A percentile compares a stretch with the other conserved stretches of the same genome.
These are phyloP conservation scores for Trametes cinnabarina DNA, from an alignment of 768 basidiomycete species.

Conservation along the genomic window DNA sequence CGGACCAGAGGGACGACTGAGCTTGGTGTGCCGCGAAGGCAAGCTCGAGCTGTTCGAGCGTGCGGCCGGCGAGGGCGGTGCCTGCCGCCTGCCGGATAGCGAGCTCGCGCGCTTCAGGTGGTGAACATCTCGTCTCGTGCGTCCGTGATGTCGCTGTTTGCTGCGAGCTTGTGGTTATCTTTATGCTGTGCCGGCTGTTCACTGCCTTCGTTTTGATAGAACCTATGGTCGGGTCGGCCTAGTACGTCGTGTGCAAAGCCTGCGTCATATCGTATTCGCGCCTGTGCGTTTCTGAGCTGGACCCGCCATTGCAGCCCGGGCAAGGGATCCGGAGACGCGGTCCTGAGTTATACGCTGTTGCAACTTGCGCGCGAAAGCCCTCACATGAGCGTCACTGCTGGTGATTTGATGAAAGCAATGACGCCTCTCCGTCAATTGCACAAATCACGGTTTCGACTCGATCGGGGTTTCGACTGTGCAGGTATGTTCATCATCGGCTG, in stretches of 20 bases:
- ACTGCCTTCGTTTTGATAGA: neutral
- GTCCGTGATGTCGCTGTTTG: neutral
- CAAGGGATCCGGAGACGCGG: no score
- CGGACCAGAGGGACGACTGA: slow-evolving; percentile 51
- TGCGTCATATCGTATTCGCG: no score
- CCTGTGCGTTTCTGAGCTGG: no score
- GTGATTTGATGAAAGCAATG: no score
- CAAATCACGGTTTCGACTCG: neutral
- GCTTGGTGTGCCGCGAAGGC: slow-evolving; percentile 47
- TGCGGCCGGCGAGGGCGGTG: slow-evolving; percentile 27
- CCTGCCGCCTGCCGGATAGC: slow-evolving; percentile 46
- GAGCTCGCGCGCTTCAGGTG: slow-evolving; percentile 30
- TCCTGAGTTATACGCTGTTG: no score
- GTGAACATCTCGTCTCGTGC: neutral
- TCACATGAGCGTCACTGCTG: no score
- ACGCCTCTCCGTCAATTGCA: no score
- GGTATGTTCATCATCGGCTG: neutral
- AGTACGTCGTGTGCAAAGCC: no score
- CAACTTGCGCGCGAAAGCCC: no score
- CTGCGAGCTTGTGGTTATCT: no score
- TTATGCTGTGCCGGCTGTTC: neutral
- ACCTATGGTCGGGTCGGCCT: neutral
- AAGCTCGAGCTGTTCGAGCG: slow-evolving; percentile 51
- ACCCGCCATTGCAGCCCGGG: no score
- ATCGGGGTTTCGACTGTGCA: neutral